phyloP scores from a whole-genome alignment of 2,329 filamentous ascomycete genomes.

The Ophiostoma australiae region DNA sequence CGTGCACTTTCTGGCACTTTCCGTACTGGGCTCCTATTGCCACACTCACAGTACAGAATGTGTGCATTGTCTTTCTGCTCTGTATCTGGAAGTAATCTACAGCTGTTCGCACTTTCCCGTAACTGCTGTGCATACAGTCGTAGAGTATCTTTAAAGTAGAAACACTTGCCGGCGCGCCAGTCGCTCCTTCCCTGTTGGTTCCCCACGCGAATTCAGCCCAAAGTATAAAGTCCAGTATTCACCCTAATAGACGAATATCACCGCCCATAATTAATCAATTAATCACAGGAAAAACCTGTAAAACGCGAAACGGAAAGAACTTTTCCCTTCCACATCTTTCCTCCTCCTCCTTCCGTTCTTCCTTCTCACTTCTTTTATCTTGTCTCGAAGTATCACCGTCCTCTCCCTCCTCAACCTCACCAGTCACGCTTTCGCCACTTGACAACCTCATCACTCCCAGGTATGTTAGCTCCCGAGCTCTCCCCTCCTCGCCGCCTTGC shows the following conservation, averaged over 20 bases:
- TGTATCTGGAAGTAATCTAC: background rate
- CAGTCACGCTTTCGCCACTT: background rate
- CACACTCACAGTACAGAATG: too few species aligned
- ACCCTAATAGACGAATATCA: background rate
- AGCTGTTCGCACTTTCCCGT: background rate
- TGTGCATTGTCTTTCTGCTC: background rate
- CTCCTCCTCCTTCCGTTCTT: background rate
- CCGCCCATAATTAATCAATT: background rate
- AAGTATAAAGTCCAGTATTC: background rate
- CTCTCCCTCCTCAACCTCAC: background rate
- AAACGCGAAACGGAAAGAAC: background rate
- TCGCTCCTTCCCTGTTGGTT: constrained; percentile 1
- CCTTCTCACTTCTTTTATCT: background rate
- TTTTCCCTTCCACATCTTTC: background rate
- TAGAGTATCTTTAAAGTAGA: background rate
- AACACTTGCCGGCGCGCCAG: background rate
- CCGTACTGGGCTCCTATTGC: background rate
- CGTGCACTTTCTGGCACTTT: background rate
- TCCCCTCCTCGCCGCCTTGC: background rate
- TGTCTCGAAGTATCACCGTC: background rate
- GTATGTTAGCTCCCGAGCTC: background rate
- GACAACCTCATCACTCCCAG: background rate
- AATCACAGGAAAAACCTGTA: background rate
- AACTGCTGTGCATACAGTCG: too few species aligned
- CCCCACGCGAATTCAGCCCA: background rate